A percentile compares a stretch with the other conserved stretches of the same genome.
These are phyloP conservation scores for Spergularia bocconei DNA, from an alignment of 148 eudicot genomes.

Conservation along the genomic window DNA sequence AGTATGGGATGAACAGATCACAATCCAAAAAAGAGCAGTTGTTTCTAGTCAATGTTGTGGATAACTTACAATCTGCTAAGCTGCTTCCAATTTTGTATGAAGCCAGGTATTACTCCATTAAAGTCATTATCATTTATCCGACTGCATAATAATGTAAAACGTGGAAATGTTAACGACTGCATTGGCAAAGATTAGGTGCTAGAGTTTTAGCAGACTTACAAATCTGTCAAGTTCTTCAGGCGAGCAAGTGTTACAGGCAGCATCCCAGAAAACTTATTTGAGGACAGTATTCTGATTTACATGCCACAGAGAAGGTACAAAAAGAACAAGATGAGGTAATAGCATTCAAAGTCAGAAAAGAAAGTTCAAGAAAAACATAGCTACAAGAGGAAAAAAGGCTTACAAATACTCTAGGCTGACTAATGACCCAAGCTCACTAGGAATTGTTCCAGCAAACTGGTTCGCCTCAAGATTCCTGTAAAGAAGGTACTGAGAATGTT, in stretches of 20 bases:
- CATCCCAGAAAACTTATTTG: slow-evolving; percentile 55
- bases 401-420: slow-evolving; percentile 48
- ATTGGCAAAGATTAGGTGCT: not conserved
- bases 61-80: slow-evolving; percentile 58
- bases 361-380: not conserved
- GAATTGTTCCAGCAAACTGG: slow-evolving; percentile 52
- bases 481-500: slow-evolving; percentile 9
- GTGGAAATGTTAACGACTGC: not conserved
- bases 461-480: slow-evolving; percentile 65
- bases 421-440: slow-evolving; percentile 52
- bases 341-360: not conserved
- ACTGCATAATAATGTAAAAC: slow-evolving; percentile 35
- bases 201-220: slow-evolving; percentile 40
- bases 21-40: not conserved
- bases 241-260: slow-evolving; percentile 53
- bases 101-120: slow-evolving; percentile 54
- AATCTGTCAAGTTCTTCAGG: slow-evolving; percentile 50
- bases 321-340: not conserved
- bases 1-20: slow-evolving; percentile 3
- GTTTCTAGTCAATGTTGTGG: slow-evolving; percentile 8
- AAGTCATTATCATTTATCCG: slow-evolving; percentile 68
- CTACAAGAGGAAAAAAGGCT: slow-evolving; percentile 23
- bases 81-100: slow-evolving; percentile 57
- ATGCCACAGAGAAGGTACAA: slow-evolving; percentile 10
- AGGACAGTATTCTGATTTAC: slow-evolving; percentile 54